These are phyloP conservation scores for Macrophomina phaseolina DNA, from an alignment of 2,329 filamentous ascomycete species.

Conservation along the genomic window DNA sequence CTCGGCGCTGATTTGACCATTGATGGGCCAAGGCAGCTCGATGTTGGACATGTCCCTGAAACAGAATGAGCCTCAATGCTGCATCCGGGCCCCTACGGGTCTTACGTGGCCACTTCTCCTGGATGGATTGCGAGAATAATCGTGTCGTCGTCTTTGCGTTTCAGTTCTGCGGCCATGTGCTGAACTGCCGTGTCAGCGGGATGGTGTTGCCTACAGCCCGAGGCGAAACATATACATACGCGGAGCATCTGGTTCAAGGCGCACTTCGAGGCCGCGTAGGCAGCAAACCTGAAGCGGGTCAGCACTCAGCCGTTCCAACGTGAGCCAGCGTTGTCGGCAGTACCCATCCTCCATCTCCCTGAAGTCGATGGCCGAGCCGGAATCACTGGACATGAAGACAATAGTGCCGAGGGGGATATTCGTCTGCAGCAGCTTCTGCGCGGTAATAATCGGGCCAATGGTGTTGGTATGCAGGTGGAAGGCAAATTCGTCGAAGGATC, in stretches of 20 bases:
- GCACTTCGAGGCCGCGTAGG: conserved; percentile 63
- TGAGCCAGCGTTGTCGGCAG: conserved; percentile 5
- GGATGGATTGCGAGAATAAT: conserved; percentile 63
- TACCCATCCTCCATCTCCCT: conserved; percentile 61
- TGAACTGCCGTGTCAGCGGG: conserved; percentile 28
- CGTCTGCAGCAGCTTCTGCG: conserved; percentile 57
- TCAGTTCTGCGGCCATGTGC: conserved; percentile 62
- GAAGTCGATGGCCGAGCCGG: conserved; percentile 58
- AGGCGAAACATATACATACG: conserved; percentile 28
- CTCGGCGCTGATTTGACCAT: conserved; percentile 57
- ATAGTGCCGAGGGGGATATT: conserved; percentile 56
- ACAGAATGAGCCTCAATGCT: background rate
- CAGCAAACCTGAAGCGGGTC: conserved; percentile 52
- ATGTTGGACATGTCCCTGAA: conserved; percentile 60
- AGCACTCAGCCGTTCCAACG: background rate
- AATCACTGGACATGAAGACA: conserved; percentile 64
- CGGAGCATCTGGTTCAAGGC: conserved; percentile 63
- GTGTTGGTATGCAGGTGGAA: conserved; percentile 64
- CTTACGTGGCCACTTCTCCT: conserved; percentile 60
- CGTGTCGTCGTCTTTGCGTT: conserved; percentile 55
- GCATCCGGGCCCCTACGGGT: conserved; percentile 4
- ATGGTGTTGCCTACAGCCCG: background rate
- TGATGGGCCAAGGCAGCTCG: conserved; percentile 57
- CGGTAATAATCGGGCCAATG: conserved; percentile 62
- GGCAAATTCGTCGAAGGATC: conserved; percentile 60